A percentile compares a stretch with the other conserved stretches of the same genome.
phyloP scores from a whole-genome alignment of 2,329 filamentous ascomycete species.

The Aspergillus proliferans region DNA sequence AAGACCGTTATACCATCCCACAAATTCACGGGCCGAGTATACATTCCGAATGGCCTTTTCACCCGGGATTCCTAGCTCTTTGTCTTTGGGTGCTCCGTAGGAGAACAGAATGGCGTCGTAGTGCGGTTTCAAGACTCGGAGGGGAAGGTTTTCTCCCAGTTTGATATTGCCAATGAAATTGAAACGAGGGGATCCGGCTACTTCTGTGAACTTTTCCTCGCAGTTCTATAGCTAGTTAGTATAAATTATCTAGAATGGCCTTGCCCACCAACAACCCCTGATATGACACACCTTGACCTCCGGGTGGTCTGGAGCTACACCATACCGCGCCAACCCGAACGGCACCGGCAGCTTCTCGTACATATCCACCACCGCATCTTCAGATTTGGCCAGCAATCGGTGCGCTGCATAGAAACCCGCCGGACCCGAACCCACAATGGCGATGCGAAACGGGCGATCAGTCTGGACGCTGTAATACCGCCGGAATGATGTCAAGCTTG shows the following conservation, averaged over 20 bases:
- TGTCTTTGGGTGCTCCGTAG: constrained; percentile 84
- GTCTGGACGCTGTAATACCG: constrained; percentile 22
- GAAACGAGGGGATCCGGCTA: constrained; percentile 75
- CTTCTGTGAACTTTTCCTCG: constrained; percentile 85
- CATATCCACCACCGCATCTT: constrained; percentile 78
- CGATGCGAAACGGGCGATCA: constrained; percentile 64
- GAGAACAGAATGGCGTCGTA: constrained; percentile 91
- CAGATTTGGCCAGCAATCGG: constrained; percentile 69
- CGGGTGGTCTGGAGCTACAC: constrained; percentile 95
- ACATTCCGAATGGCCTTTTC: constrained; percentile 64
- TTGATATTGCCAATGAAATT: constrained; percentile 86
- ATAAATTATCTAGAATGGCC: neutral
- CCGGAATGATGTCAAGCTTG: constrained; percentile 8
- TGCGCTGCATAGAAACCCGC: constrained; percentile 95
- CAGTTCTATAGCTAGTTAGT: constrained; percentile 61
- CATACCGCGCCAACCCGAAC: constrained; percentile 85
- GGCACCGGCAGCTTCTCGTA: constrained; percentile 91
- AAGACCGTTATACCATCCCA: constrained; percentile 97
- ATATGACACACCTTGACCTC: constrained; percentile 76
- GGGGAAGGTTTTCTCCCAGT: constrained; percentile 63
- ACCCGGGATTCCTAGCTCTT: constrained; percentile 69
- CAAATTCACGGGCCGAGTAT: constrained; percentile 84
- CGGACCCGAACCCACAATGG: constrained; percentile 86
- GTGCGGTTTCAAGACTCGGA: constrained; percentile 65
- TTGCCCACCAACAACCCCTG: neutral